phyloP scores from a whole-genome alignment of 768 basidiomycete genomes.

The Suillus spraguei region DNA sequence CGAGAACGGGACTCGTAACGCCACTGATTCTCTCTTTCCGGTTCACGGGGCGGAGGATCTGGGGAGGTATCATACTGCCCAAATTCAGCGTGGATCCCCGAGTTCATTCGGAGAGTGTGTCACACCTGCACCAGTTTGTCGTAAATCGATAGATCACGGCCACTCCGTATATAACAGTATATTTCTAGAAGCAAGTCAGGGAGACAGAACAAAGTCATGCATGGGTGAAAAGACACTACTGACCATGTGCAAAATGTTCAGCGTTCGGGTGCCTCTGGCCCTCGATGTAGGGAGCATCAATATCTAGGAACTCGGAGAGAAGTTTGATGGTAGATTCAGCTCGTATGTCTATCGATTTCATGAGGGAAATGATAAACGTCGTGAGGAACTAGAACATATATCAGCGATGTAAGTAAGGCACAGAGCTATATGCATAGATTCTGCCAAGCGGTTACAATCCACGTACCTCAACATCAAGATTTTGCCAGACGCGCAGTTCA shows the following conservation, averaged over 20 bases:
- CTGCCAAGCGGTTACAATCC: conserved; percentile 3
- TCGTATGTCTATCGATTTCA: conserved; percentile 92
- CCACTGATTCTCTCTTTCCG: conserved; percentile 30
- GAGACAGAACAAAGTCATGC: conserved; percentile 5
- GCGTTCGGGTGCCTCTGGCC: conserved; percentile 68
- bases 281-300: conserved; percentile 59
- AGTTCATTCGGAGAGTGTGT: neutral
- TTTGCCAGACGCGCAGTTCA: conserved; percentile 86
- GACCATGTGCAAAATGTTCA: conserved; percentile 94
- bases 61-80: conserved; percentile 61
- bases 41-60: conserved; percentile 38
- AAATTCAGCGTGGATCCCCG: conserved; percentile 16
- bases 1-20: conserved; percentile 30
- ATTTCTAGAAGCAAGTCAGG: conserved; percentile 57
- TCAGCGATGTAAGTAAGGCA: conserved; percentile 19
- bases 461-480: conserved; percentile 86
- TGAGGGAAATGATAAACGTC: conserved; percentile 84
- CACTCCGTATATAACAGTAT: conserved; percentile 87
- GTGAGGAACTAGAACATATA: conserved; percentile 72
- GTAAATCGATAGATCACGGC: conserved; percentile 79
- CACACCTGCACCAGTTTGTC: conserved; percentile 80
- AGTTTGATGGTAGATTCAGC: conserved; percentile 85
- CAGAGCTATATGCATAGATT: conserved; percentile 6
- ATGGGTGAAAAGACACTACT: conserved; percentile 23
- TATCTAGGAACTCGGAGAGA: conserved; percentile 87